These are phyloP conservation scores for Colletotrichum spaethianum DNA, from an alignment of 2,329 filamentous ascomycete genomes.

Conservation along the genomic window DNA sequence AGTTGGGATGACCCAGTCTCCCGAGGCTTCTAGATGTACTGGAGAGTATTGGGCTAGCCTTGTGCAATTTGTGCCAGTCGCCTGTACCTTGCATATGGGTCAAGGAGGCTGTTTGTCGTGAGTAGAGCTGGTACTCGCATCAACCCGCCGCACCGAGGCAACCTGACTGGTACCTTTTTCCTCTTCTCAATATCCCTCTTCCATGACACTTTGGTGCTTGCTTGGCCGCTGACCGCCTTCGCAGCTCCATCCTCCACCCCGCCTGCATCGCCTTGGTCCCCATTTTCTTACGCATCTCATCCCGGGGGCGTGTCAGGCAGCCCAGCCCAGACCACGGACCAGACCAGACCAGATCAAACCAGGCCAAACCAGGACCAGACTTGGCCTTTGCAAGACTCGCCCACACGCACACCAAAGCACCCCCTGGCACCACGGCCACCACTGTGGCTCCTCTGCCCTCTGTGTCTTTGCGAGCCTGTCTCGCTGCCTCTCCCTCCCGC, in stretches of 20 bases:
- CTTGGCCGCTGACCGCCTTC: slow-evolving; percentile 23
- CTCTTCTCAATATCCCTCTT: not conserved
- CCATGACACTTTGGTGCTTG: not conserved
- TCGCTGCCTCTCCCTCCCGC: not conserved
- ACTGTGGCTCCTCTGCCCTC: slow-evolving; percentile 1
- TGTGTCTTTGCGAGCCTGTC: not conserved
- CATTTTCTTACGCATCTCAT: slow-evolving; percentile 1
- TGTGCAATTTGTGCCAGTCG: slow-evolving; percentile 38
- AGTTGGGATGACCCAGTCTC: slow-evolving; percentile 38
- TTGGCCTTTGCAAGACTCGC: not conserved
- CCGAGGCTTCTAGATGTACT: slow-evolving; percentile 36
- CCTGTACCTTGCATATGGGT: slow-evolving; percentile 39
- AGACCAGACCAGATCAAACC: not conserved
- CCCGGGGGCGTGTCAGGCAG: not conserved
- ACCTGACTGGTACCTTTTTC: slow-evolving; percentile 15
- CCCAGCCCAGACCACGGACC: slow-evolving; percentile 20
- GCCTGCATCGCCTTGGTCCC: slow-evolving; percentile 6
- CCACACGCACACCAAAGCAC: slow-evolving; percentile 8
- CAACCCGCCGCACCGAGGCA: not conserved
- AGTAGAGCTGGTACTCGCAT: slow-evolving; percentile 29
- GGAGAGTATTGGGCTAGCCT: slow-evolving; percentile 33
- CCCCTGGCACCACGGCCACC: not conserved
- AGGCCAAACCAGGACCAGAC: not conserved
- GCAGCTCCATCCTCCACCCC: not conserved
- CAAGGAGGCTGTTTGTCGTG: slow-evolving; percentile 37